Evolutionary conservation across 768 basidiomycete species (phyloP), one percentile per base, ranked within the genome.

Genomic region (Lentinus tigrinus): DNA sequence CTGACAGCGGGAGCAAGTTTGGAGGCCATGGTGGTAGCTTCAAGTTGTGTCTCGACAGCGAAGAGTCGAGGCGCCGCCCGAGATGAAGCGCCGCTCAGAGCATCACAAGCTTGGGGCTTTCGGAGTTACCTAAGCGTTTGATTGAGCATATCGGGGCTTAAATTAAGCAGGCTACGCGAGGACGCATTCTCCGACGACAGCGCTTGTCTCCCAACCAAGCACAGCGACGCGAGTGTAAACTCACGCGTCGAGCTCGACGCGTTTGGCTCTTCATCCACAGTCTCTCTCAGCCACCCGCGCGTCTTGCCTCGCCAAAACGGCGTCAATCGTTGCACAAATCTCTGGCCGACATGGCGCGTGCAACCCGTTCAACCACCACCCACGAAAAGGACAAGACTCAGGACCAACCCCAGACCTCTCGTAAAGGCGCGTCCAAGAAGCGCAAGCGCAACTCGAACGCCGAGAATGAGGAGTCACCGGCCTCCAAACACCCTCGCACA

Each of bases 351-450:
- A 91, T 93, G 91, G 88, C 88, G 61, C 80, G 91, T 63, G 82
- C 89, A 69, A 91, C 90, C 71, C 85, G 90, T 67, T 87, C 86
- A 64, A 77, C 83, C 34, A 74, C 78, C 43, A 69, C 77, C 48
- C 75, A 73, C 52, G 70, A 77, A 69, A 74, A 73, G 47, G 76
- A 75, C 58, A 71, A 70, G 62, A 57, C 24, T 53, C 62, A 13
- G 9, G n/a, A 54, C 58, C 69, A 54, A 60, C 54, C 47, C 62
- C 31, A 31, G 31, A 31, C 70, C 49, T 68, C 68, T 51, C 65
- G 63, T 65, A 77, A 74, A 51, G 51, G 53, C 21, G 55, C 64
- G 36, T 63, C 76, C 59, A 87, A 85, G 75, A 90, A 91, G 73
- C 84, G 91, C 38, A 93, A 91, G 71, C 86, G 89, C 28, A 65